Base-by-base conservation (phyloP, 176 grass and related monocot genomes). In the sorghum (Sorghum bicolor) region DNA sequence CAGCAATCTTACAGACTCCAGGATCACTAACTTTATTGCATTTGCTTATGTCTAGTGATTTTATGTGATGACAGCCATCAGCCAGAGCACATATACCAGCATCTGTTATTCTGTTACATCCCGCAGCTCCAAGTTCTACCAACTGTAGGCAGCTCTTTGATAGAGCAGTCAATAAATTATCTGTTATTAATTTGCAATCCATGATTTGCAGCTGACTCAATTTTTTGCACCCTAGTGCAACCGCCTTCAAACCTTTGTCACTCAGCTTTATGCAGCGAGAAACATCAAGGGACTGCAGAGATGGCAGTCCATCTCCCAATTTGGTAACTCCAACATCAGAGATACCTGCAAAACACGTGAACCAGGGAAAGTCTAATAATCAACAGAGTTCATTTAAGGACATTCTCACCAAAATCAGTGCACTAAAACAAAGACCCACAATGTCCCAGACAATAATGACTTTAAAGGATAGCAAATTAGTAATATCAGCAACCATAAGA, bases 261-360 rank as follows among this genome's bases (percentile, higher is more conserved):
- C 85, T 95, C 80, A 95, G 71, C 72, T 93, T 95, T 93, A 66
- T 90, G 87, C 96, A 98, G n/a, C 80, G 37, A 62, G 96, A 98
- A 73, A 95, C 87, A 80, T 95, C 93, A 64, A 95, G 60, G 44
- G 85, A 90, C 78, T 87, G 91, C 43, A 98, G 79, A 77, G 57
- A 92, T 58, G 58, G 33, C 50, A 98, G 41, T 55, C 89, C 76
- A 72, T 63, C 61, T 41, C 92, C 91, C 80, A 98, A 50, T 76
- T 72, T 89, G 47, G 75, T 31, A 78, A 98, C 67, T 75, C 96
- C 96, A 69, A 74, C 80, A 88, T 98, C 91, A 80, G 89, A 83
- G 14, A 94, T 83, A 89, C 89, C 89, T 90, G 74, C 52, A 6
- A 80, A 67, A 90, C 2, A 67, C 60, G 38, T 76, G 52, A 86